phyloP scores from a whole-genome alignment of 345 rosid genomes.

The Arabidopsis suecica region DNA sequence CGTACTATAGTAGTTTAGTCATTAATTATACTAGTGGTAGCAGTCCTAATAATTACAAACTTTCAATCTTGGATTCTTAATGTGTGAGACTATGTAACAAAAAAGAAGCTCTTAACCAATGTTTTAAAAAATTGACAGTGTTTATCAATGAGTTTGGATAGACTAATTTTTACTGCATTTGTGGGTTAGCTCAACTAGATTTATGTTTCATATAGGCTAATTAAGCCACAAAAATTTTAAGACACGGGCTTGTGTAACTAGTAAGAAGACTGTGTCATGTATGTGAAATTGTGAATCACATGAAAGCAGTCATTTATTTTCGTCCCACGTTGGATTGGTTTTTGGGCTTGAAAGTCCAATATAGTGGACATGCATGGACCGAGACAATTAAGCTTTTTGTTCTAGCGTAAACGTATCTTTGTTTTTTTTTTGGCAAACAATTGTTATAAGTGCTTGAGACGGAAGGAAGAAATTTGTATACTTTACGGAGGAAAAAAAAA shows the following conservation, averaged over 20 bases:
- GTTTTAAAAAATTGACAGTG: not conserved
- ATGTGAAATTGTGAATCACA: too few species aligned
- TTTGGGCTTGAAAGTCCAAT: too few species aligned
- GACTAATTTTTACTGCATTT: not conserved
- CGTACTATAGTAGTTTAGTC: constrained; percentile 1
- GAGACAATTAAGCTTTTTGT: too few species aligned
- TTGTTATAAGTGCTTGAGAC: too few species aligned
- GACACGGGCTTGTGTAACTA: not conserved
- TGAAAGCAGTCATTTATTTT: too few species aligned
- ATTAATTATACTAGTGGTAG: not conserved
- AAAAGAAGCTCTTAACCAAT: not conserved
- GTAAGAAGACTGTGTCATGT: not conserved
- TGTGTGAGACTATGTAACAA: constrained; percentile 10
- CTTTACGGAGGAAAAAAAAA: too few species aligned
- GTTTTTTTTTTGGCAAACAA: too few species aligned
- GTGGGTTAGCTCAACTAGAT: not conserved
- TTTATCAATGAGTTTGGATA: not conserved
- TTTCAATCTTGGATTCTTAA: not conserved
- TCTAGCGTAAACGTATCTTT: too few species aligned
- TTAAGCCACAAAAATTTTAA: not conserved
- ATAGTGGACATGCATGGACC: too few species aligned
- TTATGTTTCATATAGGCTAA: not conserved
- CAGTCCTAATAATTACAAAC: not conserved
- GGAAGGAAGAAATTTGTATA: too few species aligned
- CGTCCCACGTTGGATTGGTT: too few species aligned